Evolutionary conservation across 306 rosid genomes (phyloP).

Genomic region (Fragaria iinumae): DNA sequence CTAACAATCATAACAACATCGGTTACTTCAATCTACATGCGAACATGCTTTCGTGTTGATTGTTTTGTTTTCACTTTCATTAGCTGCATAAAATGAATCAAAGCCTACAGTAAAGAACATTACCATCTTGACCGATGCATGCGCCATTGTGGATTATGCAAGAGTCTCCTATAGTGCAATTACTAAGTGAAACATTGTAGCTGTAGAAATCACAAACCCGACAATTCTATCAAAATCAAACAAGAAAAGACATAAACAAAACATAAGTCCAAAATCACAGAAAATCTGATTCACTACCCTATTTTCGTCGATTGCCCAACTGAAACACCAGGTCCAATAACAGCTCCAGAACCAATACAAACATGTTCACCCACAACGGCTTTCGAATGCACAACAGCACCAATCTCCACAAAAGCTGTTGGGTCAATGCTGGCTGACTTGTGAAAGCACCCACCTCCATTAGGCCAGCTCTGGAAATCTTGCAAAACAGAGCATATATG

Average conservation of each 20-base stretch:
- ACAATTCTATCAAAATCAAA: constrained; percentile 11
- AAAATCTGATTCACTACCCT: constrained; percentile 36
- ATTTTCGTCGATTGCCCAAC: constrained; percentile 64
- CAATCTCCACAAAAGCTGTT: constrained; percentile 62
- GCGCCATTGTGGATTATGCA: constrained; percentile 85
- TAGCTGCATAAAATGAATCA: constrained; percentile 4
- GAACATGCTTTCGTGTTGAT: neutral
- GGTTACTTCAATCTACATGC: neutral
- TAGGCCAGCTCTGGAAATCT: constrained; percentile 61
- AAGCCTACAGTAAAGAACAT: constrained; percentile 28
- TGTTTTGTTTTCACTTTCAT: neutral
- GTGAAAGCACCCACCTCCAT: constrained; percentile 83
- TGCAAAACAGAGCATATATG: constrained; percentile 37
- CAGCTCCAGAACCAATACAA: constrained; percentile 69
- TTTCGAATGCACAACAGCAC: constrained; percentile 70
- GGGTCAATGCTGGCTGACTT: constrained; percentile 62
- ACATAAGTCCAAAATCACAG: neutral
- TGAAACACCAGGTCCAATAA: constrained; percentile 70
- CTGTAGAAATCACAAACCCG: constrained; percentile 31
- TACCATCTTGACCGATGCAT: constrained; percentile 98
- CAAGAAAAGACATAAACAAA: neutral
- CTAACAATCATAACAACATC: neutral
- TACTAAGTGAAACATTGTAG: constrained; percentile 70
- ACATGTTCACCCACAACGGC: constrained; percentile 56
- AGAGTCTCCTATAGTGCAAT: constrained; percentile 74